Evolutionary conservation across 2,329 filamentous ascomycete species (phyloP).

Genomic region (Colletotrichum gigasporum): DNA sequence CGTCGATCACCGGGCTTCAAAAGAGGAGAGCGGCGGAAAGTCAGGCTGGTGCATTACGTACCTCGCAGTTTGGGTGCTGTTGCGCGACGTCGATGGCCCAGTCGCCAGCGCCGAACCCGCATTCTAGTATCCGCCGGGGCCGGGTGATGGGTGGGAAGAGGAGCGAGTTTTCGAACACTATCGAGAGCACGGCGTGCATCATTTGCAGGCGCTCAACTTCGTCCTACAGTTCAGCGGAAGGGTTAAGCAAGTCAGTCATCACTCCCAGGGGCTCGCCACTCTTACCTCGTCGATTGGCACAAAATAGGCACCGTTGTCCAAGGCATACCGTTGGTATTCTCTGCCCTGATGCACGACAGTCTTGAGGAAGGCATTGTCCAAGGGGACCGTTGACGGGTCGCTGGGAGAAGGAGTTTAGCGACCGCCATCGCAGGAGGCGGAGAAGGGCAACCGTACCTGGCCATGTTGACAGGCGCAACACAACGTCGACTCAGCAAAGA

Average conservation of each 20-base stretch:
- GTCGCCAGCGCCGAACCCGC: conserved; percentile 75
- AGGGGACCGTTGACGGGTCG: conserved; percentile 56
- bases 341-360: conserved; percentile 70
- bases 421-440: not conserved
- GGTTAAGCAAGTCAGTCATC: not conserved
- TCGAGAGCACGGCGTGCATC: conserved; percentile 70
- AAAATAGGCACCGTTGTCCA: conserved; percentile 73
- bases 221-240: conserved; percentile 56
- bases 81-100: conserved; percentile 78
- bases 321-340: conserved; percentile 72
- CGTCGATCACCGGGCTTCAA: not conserved
- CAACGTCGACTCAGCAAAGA: not conserved
- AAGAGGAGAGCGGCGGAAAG: not conserved
- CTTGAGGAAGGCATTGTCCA: conserved; percentile 68
- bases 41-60: conserved; percentile 46
- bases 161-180: conserved; percentile 72
- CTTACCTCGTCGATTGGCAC: conserved; percentile 77
- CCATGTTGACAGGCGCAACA: conserved; percentile 17
- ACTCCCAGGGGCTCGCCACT: not conserved
- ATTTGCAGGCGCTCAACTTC: conserved; percentile 73
- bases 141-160: conserved; percentile 74
- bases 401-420: conserved; percentile 48
- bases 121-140: conserved; percentile 72
- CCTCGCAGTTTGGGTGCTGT: conserved; percentile 71
- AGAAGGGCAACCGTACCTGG: conserved; percentile 24